Percentiles rank a stretch among this genome's conserved stretches.
Evolutionary conservation across 2,329 filamentous ascomycete species (phyloP).

Genomic region (Leptosphaerulina australis): DNA sequence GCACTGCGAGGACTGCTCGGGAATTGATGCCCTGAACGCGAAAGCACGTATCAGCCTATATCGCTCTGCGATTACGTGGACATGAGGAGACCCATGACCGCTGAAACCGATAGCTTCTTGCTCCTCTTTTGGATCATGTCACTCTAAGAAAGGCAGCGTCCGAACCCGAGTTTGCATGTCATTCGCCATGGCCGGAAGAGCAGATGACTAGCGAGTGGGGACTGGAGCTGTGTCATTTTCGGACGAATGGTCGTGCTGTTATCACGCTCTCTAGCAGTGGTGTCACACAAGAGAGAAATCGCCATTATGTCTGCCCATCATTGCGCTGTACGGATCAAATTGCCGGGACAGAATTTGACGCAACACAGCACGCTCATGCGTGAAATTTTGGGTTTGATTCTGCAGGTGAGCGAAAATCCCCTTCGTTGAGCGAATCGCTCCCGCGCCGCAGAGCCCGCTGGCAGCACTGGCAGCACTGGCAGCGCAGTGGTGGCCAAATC

Average conservation of each 20-base stretch:
- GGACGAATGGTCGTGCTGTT: constrained; percentile 23
- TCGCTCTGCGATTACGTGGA: constrained; percentile 13
- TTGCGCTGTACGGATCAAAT: background rate
- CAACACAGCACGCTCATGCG: constrained; percentile 11
- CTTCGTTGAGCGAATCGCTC: constrained; percentile 24
- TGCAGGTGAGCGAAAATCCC: constrained; percentile 14
- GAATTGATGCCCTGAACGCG: constrained; percentile 2
- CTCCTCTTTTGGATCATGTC: constrained; percentile 23
- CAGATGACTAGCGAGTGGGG: constrained; percentile 40
- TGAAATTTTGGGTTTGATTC: constrained; percentile 4
- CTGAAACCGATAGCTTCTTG: constrained; percentile 36
- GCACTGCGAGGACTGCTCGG: constrained; percentile 8
- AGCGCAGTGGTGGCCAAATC: constrained; percentile 28
- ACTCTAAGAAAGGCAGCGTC: constrained; percentile 31
- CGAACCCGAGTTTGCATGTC: constrained; percentile 40
- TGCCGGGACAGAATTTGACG: background rate
- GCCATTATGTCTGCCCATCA: background rate
- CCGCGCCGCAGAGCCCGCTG: constrained; percentile 15
- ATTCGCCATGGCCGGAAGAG: constrained; percentile 40
- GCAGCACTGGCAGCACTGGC: constrained; percentile 26
- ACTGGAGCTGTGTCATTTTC: constrained; percentile 30
- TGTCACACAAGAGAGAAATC: constrained; percentile 18
- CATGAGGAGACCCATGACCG: constrained; percentile 35
- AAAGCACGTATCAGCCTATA: constrained; percentile 13
- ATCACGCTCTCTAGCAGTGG: constrained; percentile 25